Evolutionary conservation across 495 filamentous ascomycete genomes (phyloP).

Genomic region (Penicillium egyptiacum): DNA sequence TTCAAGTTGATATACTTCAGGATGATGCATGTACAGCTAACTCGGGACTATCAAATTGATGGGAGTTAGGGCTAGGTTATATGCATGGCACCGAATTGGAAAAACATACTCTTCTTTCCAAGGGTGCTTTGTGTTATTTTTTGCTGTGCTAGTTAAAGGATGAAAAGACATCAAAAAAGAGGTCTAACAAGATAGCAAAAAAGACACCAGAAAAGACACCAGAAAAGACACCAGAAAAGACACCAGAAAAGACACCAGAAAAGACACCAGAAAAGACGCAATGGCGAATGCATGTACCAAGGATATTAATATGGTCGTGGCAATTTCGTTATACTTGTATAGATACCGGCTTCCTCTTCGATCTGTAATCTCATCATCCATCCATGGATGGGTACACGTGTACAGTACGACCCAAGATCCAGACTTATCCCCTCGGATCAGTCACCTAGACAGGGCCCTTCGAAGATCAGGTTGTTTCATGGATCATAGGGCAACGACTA

Average conservation of each 20-base stretch:
- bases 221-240: background rate
- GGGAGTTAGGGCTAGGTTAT: background rate
- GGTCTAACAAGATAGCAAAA: too few relatives aligned
- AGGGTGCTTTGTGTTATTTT: background rate
- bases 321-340: background rate
- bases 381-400: too few relatives aligned
- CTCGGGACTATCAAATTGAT: background rate
- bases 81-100: background rate
- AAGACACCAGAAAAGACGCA: too few relatives aligned
- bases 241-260: too few relatives aligned
- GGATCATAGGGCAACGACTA: background rate
- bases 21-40: background rate
- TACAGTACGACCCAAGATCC: background rate
- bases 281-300: background rate
- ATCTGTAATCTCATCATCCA: background rate
- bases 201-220: background rate
- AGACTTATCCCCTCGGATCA: too few relatives aligned
- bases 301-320: background rate
- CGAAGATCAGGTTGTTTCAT: too few relatives aligned
- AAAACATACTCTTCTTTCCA: background rate
- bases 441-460: too few relatives aligned
- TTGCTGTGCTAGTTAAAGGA: background rate
- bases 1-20: background rate
- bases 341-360: background rate
- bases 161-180: background rate